Evolutionary conservation across 2,329 filamentous ascomycete genomes (phyloP).

Genomic region (Monosporascus sp.): DNA sequence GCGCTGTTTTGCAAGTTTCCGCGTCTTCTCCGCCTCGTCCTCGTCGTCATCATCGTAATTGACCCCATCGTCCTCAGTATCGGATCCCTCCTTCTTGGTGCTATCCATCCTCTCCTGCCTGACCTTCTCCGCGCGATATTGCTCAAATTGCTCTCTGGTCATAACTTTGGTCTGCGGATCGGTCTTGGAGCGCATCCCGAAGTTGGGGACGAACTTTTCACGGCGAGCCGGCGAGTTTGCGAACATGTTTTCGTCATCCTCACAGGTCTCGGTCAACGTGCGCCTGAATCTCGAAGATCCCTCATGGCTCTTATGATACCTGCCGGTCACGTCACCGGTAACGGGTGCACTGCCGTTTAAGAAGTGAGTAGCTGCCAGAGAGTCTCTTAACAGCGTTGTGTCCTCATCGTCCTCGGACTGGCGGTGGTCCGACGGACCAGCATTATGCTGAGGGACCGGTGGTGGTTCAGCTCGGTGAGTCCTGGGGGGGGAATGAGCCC

Average conservation of each 20-base stretch:
- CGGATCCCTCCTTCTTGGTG: slow-evolving; percentile 34
- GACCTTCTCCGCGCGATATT: slow-evolving; percentile 70
- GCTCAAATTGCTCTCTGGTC: slow-evolving; percentile 84
- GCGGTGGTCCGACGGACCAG: slow-evolving; percentile 23
- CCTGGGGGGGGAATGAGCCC: slow-evolving; percentile 28
- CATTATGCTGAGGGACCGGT: slow-evolving; percentile 15
- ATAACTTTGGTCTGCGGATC: slow-evolving; percentile 68
- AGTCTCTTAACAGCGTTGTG: slow-evolving; percentile 46
- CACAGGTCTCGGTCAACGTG: slow-evolving; percentile 26
- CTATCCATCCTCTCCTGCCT: slow-evolving; percentile 44
- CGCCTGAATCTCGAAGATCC: slow-evolving; percentile 18
- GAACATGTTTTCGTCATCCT: slow-evolving; percentile 52
- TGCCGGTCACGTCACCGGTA: slow-evolving; percentile 17
- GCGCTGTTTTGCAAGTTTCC: slow-evolving; percentile 67
- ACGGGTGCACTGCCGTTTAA: slow-evolving; percentile 25
- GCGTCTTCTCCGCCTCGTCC: slow-evolving; percentile 72
- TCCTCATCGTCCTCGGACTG: slow-evolving; percentile 42
- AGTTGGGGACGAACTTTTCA: slow-evolving; percentile 31
- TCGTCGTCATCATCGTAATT: slow-evolving; percentile 62
- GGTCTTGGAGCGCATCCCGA: slow-evolving; percentile 26
- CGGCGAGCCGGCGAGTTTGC: slow-evolving; percentile 39
- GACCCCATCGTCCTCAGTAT: slow-evolving; percentile 38
- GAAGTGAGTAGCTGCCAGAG: slow-evolving; percentile 44
- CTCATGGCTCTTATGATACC: slow-evolving; percentile 38
- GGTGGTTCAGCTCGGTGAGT: slow-evolving; percentile 31